These are phyloP conservation scores for Aspergillus cavernicola DNA, from an alignment of 495 filamentous ascomycete species.

Conservation along the genomic window DNA sequence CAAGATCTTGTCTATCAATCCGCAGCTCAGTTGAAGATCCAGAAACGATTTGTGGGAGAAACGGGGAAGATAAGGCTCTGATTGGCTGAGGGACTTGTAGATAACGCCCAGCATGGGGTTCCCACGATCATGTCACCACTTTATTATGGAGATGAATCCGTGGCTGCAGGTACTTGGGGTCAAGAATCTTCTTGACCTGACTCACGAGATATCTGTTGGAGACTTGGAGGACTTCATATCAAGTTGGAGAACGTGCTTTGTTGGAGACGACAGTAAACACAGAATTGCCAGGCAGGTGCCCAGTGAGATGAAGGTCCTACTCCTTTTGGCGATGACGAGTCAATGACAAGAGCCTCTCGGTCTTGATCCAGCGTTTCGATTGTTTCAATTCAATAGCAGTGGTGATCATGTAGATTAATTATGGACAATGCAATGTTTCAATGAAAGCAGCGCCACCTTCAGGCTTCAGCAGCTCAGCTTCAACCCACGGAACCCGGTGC, in stretches of 20 bases:
- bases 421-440: not conserved
- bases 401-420: not conserved
- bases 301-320: no score
- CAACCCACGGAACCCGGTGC: no score
- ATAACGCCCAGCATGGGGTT: slow-evolving; percentile 10
- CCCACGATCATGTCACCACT: not conserved
- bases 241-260: no score
- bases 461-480: no score
- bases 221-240: not conserved
- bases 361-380: not conserved
- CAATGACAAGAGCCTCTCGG: not conserved
- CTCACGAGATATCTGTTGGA: not conserved
- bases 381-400: not conserved
- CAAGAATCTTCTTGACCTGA: not conserved
- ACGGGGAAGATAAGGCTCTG: slow-evolving; percentile 13
- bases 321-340: not conserved
- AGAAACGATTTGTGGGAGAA: slow-evolving; percentile 15
- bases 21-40: not conserved
- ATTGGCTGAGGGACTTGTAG: slow-evolving; percentile 7
- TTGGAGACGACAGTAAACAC: no score
- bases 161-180: not conserved
- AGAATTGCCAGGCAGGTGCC: no score
- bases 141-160: no score
- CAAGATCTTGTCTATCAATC: slow-evolving; percentile 8
- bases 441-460: not conserved